Base-by-base conservation (phyloP, 345 rosid species). In the Eucalyptus viminalis region DNA sequence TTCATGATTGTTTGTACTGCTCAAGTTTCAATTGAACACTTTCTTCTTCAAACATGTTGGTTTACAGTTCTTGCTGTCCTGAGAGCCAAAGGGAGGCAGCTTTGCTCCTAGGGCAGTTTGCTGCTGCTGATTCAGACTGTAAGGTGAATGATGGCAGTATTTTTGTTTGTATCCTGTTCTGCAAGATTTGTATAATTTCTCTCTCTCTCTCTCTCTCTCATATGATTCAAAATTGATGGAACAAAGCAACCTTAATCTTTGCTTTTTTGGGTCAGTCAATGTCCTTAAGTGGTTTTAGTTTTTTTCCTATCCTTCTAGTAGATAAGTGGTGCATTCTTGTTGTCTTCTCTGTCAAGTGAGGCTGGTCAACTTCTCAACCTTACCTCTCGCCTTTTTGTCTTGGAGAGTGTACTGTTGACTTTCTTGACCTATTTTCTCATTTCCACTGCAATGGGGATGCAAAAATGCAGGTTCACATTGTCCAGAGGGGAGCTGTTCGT, bases 31-130 rank as follows among this genome's bases (percentile, higher is more conserved):
- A 62, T 62, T 86, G 58, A 86, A 43, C 49, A 11, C n/a, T 49
- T 67, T 86, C 34, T n/a, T 86, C 87, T 50, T 86, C 44, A 31
- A 49, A 49, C 51, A 37, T 85, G 25, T 89, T 89, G 88, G 91
- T 49, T 88, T 67, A 91, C 94, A 98, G 99, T 92, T 98, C 99
- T 86, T 94, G 97, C 93, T 98, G 99, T 94, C 93, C 99, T 40
- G 99, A 98, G 94, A 98, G 98, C 93, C 99, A 98, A 88, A 95
- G 99, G 92, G 99, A 98, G 93, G 99, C 99, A 15, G 99, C 99
- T 91, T 93, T 98, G 87, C 94, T 98, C 91, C 98, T 98, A 85
- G 99, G 99, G 89, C 99, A 98, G 90, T 98, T 98, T 94, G 99
- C 99, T 87, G 99, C 99, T 86, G 95, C 98, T 40, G 99, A 98